Evolutionary conservation across 2,329 filamentous ascomycete genomes (phyloP), one percentile per base, ranked within the genome.

Genomic region (Metarhizium guizhouense): DNA sequence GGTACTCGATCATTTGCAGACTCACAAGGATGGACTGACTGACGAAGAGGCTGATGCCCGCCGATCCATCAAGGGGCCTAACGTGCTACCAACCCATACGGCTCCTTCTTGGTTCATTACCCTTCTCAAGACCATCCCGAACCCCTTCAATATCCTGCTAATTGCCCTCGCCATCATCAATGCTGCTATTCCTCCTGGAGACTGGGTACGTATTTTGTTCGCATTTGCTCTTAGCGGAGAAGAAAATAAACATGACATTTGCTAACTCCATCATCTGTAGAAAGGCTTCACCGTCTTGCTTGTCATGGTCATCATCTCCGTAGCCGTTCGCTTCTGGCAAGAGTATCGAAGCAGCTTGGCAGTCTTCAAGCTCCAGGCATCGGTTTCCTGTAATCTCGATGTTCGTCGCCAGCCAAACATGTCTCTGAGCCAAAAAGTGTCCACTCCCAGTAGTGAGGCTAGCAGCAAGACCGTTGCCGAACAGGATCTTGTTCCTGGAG

Each of bases 321-420:
- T 62, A n/a, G 11, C 56, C n/a, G 63, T 65, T 5, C 62, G 64
- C 18, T 66, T 66, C 47, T 65, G 64, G 64, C 64, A 66, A 34
- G 64, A 66, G 34, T 65, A 66, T 30, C 59, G 61, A 20, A 66
- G 64, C 56, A 61, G 60, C 18, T 47, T 66, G 4, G 62, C 62
- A 14, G 61, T 66, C 40, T 64, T 63, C 42, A 58, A 57, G 32
- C 59, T 66, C 3, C 61, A 65, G 52, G 60, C 59, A 34, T 64
- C 64, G n/a, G 57, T 66, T 30, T 60, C 61, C 14, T 59, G 57
- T n/a, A 57, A 58, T 20, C 57, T 61, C 18, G 56, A 56, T 18
- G 61, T 64, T 16, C 61, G 58, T 49, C 63, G 63, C 38, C 58
- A 56, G 40, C 34, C 40, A 6, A 13, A 43, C 14, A 45, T 30